Percentiles rank a stretch among this genome's conserved stretches.
Evolutionary conservation across 1,284 basidiomycete genomes (phyloP).

Genomic region (Cryptococcus maquisensis): DNA sequence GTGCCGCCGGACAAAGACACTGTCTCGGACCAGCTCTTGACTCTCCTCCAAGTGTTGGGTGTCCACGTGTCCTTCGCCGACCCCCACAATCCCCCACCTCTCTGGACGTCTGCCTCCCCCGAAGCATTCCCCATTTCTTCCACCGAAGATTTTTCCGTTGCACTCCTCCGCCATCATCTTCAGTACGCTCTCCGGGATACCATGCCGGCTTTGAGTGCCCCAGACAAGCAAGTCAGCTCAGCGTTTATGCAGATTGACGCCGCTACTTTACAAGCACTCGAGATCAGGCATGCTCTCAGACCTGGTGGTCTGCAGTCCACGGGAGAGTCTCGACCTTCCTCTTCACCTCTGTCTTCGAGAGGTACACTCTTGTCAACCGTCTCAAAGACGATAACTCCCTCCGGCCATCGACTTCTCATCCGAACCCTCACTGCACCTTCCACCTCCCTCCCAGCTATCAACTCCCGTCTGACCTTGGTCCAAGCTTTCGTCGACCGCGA

Average conservation of each 20-base stretch:
- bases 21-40: conserved; percentile 10
- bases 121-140: neutral
- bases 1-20: neutral
- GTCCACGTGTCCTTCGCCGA: conserved; percentile 42
- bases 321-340: conserved; percentile 7
- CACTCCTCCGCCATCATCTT: conserved; percentile 66
- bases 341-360: conserved; percentile 24
- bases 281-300: conserved; percentile 72
- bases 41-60: conserved; percentile 30
- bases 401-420: conserved; percentile 70
- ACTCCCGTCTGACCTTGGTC: conserved; percentile 72
- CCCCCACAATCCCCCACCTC: conserved; percentile 7
- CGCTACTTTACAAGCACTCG: conserved; percentile 81
- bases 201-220: conserved; percentile 56
- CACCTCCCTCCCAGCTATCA: conserved; percentile 68
- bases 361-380: conserved; percentile 72
- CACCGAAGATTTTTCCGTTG: conserved; percentile 59
- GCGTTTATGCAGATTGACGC: conserved; percentile 82
- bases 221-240: conserved; percentile 58
- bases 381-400: conserved; percentile 71
- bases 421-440: conserved; percentile 58
- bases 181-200: conserved; percentile 68
- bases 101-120: neutral
- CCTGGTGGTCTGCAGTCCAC: conserved; percentile 59
- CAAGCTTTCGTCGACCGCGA: conserved; percentile 63